Base-by-base conservation (phyloP, 2,329 filamentous ascomycete genomes). In the Neonectria ditissima region DNA sequence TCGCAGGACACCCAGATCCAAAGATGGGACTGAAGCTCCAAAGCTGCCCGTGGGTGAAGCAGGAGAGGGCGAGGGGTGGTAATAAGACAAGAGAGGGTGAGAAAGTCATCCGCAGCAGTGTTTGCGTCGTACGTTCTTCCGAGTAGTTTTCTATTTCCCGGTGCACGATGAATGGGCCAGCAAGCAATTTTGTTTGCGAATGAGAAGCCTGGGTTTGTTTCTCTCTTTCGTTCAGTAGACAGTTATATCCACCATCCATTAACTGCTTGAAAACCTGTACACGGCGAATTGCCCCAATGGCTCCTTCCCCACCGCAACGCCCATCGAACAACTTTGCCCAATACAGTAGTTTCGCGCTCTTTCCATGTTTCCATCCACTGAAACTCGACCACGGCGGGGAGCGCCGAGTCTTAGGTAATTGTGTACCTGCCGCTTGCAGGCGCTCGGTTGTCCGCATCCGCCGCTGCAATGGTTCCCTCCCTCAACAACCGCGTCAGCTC, bases 391-490 rank as follows among this genome's bases (percentile, higher is more conserved):
- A 9, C 45, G 41, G 14, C 34, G n/a, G n/a, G n/a, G n/a, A n/a
- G n/a, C n/a, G n/a, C n/a, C n/a, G 34, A 22, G n/a, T 14, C 68
- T 80, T 83, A 97, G 60, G 93, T 88, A 73, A 98, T 93, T 48
- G 89, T 97, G 77, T 98, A 99, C 73, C 94, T 87, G 62, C 93
- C 93, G 74, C 90, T 91, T 22, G 89, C 89, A 1, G 93, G 92
- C 14, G 91, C 91, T 67, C 94, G 87, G 63, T 88, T 90, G 76
- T 96, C 91, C n/a, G 92, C 91, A 73, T 97, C 94, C 26, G 91
- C 92, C 11, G 94, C 94, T 14, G 93, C 93, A 73, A 97, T 89
- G 0, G 94, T 97, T 13, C 93, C 96, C 79, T 98, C 96, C 76
- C 91, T 93, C 71, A 99, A 81, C 74, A 97, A 82, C 50, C 94